Evolutionary conservation across 306 rosid genomes (phyloP).

Genomic region (Trifolium repens): DNA sequence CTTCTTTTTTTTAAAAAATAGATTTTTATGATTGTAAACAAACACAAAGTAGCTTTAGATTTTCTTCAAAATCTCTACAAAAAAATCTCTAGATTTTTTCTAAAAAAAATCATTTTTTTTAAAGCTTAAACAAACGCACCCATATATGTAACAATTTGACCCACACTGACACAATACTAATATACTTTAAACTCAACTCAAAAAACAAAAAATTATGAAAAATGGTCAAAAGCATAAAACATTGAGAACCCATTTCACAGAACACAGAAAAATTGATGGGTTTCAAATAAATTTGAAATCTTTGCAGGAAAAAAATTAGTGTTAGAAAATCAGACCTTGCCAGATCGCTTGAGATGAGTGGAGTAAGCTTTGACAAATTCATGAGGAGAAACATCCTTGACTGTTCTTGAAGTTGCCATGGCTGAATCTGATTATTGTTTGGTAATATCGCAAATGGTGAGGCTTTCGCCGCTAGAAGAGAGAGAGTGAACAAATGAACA

Average conservation of each 20-base stretch:
- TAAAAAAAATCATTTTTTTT: no score
- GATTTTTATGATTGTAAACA: no score
- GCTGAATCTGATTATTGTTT: background rate
- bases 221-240: background rate
- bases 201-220: background rate
- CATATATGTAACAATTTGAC: background rate
- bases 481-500: background rate
- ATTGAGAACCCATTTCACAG: background rate
- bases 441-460: background rate
- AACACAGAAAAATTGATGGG: background rate
- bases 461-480: conserved; percentile 1
- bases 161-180: background rate
- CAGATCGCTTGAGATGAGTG: conserved; percentile 46
- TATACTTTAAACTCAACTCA: background rate
- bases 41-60: no score
- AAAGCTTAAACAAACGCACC: no score
- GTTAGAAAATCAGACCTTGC: conserved; percentile 29
- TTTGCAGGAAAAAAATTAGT: background rate
- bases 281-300: conserved; percentile 15
- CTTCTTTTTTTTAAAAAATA: no score
- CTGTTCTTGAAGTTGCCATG: conserved; percentile 44
- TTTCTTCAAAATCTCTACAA: no score
- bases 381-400: conserved; percentile 48
- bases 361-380: conserved; percentile 48
- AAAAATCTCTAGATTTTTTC: no score